Evolutionary conservation across 2,329 filamentous ascomycete species (phyloP).

Genomic region (Alternaria solani): DNA sequence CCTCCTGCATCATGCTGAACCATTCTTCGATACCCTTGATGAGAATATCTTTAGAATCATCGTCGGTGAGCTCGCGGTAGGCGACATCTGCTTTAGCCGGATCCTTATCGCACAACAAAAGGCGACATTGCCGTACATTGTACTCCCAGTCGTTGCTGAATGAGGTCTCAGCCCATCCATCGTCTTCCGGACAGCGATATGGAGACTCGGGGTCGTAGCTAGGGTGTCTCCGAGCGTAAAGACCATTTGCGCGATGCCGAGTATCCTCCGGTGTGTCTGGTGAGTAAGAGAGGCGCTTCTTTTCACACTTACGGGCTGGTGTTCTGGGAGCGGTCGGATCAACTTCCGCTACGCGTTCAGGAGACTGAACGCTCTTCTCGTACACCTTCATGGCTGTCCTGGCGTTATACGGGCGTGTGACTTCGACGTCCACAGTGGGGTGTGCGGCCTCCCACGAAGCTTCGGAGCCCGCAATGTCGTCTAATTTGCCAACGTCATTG

Average conservation of each 20-base stretch:
- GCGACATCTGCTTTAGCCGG: neutral
- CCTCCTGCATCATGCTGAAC: neutral
- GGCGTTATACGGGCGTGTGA: constrained; percentile 3
- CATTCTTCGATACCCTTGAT: constrained; percentile 2
- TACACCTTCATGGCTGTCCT: neutral
- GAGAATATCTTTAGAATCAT: constrained; percentile 6
- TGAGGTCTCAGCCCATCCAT: constrained; percentile 22
- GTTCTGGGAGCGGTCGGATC: neutral
- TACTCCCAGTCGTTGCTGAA: constrained; percentile 13
- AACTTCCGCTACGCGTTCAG: neutral
- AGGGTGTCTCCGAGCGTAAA: neutral
- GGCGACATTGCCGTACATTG: constrained; percentile 21
- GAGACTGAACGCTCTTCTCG: constrained; percentile 2
- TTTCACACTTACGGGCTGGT: neutral
- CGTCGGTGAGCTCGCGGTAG: constrained; percentile 18
- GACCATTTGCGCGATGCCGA: constrained; percentile 3
- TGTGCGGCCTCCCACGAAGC: constrained; percentile 7
- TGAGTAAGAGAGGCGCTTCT: constrained; percentile 4
- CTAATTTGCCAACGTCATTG: constrained; percentile 8
- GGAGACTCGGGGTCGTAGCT: constrained; percentile 17
- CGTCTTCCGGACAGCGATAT: constrained; percentile 12
- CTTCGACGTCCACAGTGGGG: constrained; percentile 2
- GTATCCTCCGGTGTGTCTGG: constrained; percentile 20
- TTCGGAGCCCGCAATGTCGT: constrained; percentile 8
- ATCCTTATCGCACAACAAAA: constrained; percentile 11